Conservation (phyloP, 805 yeast genomes). For the Wickerhamiella siamensis region DNA sequence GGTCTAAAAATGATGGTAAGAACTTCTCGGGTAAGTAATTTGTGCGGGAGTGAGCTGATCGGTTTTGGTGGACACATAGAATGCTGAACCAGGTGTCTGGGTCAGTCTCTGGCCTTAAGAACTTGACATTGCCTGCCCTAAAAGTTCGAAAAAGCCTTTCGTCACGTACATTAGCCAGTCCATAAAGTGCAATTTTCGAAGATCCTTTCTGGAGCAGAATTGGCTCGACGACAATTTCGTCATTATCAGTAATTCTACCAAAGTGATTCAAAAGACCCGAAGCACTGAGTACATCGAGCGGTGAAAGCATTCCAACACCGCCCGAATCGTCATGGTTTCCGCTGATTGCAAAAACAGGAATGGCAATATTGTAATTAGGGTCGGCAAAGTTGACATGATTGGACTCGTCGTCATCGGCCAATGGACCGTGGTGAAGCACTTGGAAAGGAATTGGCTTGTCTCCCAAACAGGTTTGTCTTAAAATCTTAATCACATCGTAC, state of each 20-base stretch:
- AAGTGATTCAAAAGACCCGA: slow-evolving; percentile 80
- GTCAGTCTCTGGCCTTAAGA: slow-evolving; percentile 49
- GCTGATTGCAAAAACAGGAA: slow-evolving; percentile 83
- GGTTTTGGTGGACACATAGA: slow-evolving; percentile 86
- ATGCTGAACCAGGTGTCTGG: slow-evolving; percentile 67
- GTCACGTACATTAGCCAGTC: slow-evolving; percentile 77
- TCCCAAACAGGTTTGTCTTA: slow-evolving; percentile 64
- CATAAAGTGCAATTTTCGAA: slow-evolving; percentile 75
- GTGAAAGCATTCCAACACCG: slow-evolving; percentile 58
- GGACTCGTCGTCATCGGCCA: slow-evolving; percentile 40
- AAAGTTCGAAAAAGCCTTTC: slow-evolving; percentile 75
- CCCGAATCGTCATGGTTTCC: slow-evolving; percentile 97
- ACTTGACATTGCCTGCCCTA: slow-evolving; percentile 64
- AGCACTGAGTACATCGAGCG: slow-evolving; percentile 71
- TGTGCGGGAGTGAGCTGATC: slow-evolving; percentile 58
- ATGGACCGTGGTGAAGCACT: slow-evolving; percentile 61
- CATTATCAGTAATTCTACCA: slow-evolving; percentile 67
- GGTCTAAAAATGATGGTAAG: slow-evolving; percentile 66
- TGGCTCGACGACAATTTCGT: slow-evolving; percentile 60
- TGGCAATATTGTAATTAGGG: slow-evolving; percentile 72
- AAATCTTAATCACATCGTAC: slow-evolving; percentile 62
- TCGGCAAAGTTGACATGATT: slow-evolving; percentile 77
- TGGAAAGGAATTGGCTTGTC: slow-evolving; percentile 80
- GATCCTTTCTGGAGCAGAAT: slow-evolving; percentile 67
- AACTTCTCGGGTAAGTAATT: slow-evolving; percentile 74